These are phyloP conservation scores for Diplodia seriata DNA, from an alignment of 2,329 filamentous ascomycete genomes.

Conservation along the genomic window DNA sequence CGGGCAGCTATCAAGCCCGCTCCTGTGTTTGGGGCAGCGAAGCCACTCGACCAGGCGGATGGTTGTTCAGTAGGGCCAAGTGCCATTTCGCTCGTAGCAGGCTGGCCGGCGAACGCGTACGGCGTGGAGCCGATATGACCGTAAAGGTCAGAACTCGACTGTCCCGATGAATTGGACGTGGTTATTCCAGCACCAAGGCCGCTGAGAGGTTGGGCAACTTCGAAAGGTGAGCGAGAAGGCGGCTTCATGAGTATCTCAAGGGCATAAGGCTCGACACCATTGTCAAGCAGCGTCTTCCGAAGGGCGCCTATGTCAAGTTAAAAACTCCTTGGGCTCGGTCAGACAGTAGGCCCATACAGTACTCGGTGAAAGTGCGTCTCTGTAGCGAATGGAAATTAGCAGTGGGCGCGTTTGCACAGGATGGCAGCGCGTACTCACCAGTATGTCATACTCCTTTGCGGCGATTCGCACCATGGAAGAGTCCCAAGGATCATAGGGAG, in stretches of 20 bases:
- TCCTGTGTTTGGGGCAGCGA: neutral
- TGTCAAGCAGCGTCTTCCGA: conserved; percentile 10
- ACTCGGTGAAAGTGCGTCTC: neutral
- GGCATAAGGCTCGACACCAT: neutral
- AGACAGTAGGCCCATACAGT: neutral
- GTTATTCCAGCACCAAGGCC: neutral
- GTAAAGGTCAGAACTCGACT: neutral
- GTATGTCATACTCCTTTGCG: conserved; percentile 2
- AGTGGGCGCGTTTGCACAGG: neutral
- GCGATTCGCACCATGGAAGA: conserved; percentile 1
- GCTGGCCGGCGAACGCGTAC: neutral
- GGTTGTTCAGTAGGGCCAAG: neutral
- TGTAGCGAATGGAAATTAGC: neutral
- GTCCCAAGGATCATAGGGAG: neutral
- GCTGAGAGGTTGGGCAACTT: neutral
- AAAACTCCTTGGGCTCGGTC: neutral
- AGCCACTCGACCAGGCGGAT: neutral
- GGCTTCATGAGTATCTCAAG: neutral
- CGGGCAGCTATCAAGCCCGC: neutral
- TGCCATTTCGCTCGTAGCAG: neutral
- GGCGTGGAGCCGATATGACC: neutral
- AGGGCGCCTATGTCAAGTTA: conserved; percentile 1
- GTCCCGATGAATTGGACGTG: neutral
- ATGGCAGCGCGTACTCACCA: neutral
- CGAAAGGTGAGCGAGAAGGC: neutral